Conservation (phyloP, 2,329 filamentous ascomycete genomes). For the Beauveria asiatica region DNA sequence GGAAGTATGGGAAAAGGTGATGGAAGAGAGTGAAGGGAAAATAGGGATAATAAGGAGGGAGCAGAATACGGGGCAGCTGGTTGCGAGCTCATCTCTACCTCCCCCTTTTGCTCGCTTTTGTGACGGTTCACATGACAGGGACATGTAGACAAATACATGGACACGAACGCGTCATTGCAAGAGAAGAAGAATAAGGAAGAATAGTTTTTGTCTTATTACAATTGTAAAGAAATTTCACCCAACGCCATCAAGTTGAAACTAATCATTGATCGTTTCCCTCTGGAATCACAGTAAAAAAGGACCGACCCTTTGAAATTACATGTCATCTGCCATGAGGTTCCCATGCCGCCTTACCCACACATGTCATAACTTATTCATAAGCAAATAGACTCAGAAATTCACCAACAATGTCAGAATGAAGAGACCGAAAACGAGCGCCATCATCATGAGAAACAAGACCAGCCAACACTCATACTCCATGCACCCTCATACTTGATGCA, state of each 20-base stretch:
- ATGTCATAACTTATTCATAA: neutral
- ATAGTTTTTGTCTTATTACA: conserved; percentile 11
- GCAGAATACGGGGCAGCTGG: neutral
- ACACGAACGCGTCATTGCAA: neutral
- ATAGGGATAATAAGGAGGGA: neutral
- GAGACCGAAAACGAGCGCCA: neutral
- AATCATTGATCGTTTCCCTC: neutral
- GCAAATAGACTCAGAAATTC: neutral
- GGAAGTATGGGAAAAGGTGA: neutral
- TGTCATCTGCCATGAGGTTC: neutral
- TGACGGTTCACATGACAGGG: conserved; percentile 1
- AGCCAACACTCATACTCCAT: conserved; percentile 1
- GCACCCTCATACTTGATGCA: neutral
- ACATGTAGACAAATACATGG: neutral
- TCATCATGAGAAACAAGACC: neutral
- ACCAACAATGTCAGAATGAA: neutral
- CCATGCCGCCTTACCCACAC: neutral
- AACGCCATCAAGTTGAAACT: neutral
- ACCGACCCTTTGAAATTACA: neutral
- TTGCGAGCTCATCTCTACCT: neutral
- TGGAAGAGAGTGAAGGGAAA: neutral
- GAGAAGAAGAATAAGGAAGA: conserved; percentile 8
- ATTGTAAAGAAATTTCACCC: conserved; percentile 4
- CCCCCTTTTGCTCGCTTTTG: neutral
- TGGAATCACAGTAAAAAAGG: neutral